A percentile compares a stretch with the other conserved stretches of the same genome.
Conservation (phyloP, 2,329 filamentous ascomycete genomes). For the Penicillium sp. region DNA sequence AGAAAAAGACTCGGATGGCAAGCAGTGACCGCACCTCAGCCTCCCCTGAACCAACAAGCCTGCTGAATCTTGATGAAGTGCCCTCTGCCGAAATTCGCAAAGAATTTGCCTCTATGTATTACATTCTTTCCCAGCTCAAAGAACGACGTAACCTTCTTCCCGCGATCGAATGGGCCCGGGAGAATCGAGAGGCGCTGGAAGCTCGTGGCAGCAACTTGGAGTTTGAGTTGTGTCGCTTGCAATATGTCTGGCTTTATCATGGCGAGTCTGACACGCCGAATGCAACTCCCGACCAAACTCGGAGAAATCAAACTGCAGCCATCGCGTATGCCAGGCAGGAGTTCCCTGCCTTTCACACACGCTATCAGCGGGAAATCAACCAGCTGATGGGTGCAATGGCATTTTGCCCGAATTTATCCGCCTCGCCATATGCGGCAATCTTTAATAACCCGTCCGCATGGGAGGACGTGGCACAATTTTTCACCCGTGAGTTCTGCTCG, state of each 20-base stretch:
- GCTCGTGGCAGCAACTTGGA: conserved; percentile 84
- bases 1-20: conserved; percentile 38
- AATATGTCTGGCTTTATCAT: conserved; percentile 84
- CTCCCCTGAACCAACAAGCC: conserved; percentile 33
- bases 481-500: conserved; percentile 91
- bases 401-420: conserved; percentile 65
- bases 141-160: conserved; percentile 65
- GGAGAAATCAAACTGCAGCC: conserved; percentile 46
- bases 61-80: conserved; percentile 51
- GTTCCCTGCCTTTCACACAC: conserved; percentile 66
- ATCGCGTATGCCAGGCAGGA: conserved; percentile 68
- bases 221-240: conserved; percentile 85
- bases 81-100: conserved; percentile 65
- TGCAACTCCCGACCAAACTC: conserved; percentile 30
- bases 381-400: conserved; percentile 75
- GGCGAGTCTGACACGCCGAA: conserved; percentile 51
- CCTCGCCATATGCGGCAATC: conserved; percentile 71
- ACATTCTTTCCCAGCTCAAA: conserved; percentile 73
- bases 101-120: conserved; percentile 85
- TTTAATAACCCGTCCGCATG: conserved; percentile 74
- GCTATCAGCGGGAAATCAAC: conserved; percentile 74
- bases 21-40: conserved; percentile 24
- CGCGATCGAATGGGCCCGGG: conserved; percentile 79
- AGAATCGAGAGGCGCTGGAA: conserved; percentile 66
- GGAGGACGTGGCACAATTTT: conserved; percentile 76